A percentile compares a stretch with the other conserved stretches of the same genome.
phyloP scores from a whole-genome alignment of 2,329 filamentous ascomycete species.

The Apiospora aurea region DNA sequence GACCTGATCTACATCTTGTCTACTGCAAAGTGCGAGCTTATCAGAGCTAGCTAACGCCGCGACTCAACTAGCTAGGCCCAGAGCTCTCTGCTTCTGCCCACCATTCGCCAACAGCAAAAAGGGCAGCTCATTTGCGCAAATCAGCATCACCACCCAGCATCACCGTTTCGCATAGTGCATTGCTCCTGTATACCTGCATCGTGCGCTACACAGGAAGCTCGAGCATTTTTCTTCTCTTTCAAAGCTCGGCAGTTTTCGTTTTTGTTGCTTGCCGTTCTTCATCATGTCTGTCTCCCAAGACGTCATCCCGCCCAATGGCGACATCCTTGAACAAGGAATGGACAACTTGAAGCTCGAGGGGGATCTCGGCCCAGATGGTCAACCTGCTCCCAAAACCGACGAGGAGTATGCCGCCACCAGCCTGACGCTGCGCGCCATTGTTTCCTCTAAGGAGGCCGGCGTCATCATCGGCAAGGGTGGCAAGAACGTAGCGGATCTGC shows the following conservation, averaged over 20 bases:
- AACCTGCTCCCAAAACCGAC: constrained; percentile 86
- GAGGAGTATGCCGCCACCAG: constrained; percentile 95
- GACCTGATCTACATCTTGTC: constrained; percentile 19
- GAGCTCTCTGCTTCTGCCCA: constrained; percentile 23
- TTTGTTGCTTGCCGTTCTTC: neutral
- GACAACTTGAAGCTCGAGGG: constrained; percentile 73
- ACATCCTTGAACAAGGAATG: constrained; percentile 66
- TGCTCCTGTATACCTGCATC: constrained; percentile 14
- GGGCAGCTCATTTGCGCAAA: constrained; percentile 32
- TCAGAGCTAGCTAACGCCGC: constrained; percentile 36
- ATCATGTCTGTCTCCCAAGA: constrained; percentile 71
- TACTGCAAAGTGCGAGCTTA: constrained; percentile 31
- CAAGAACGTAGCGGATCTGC: constrained; percentile 96
- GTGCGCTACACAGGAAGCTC: neutral
- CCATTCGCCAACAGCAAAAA: constrained; percentile 32
- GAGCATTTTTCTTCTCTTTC: neutral
- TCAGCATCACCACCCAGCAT: constrained; percentile 23
- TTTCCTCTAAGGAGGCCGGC: constrained; percentile 98
- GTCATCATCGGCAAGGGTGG: constrained; percentile 99
- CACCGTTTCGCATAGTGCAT: constrained; percentile 14
- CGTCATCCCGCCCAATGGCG: constrained; percentile 62
- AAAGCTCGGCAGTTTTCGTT: constrained; percentile 14
- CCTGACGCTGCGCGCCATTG: constrained; percentile 94
- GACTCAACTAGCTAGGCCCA: constrained; percentile 31
- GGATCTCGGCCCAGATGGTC: constrained; percentile 75